Conservation (phyloP, 805 yeast species). For the Wickerhamiella hasegawae region DNA sequence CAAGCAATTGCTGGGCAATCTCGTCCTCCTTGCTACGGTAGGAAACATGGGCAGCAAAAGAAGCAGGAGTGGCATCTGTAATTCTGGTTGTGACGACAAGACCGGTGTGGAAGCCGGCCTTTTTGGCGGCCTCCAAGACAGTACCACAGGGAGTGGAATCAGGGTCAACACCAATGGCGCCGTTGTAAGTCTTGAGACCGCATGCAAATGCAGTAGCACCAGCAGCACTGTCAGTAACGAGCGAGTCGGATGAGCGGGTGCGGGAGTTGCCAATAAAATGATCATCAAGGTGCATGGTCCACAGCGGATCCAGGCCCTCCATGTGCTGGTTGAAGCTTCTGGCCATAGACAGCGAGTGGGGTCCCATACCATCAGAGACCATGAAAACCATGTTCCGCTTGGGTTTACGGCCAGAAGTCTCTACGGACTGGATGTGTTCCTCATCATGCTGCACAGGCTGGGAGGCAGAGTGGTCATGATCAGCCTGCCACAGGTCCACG, state of each 20-base stretch:
- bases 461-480: too few species aligned
- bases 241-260: constrained; percentile 60
- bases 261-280: constrained; percentile 70
- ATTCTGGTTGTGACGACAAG: constrained; percentile 83
- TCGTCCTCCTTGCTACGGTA: constrained; percentile 63
- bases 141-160: constrained; percentile 69
- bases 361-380: constrained; percentile 95
- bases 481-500: too few species aligned
- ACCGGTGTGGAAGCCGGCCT: constrained; percentile 70
- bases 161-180: constrained; percentile 78
- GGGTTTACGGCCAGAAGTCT: too few species aligned
- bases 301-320: constrained; percentile 37
- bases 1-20: constrained; percentile 79
- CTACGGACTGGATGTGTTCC: too few species aligned
- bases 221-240: constrained; percentile 90
- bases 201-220: constrained; percentile 93
- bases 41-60: constrained; percentile 68
- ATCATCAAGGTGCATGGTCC: constrained; percentile 45
- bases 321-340: constrained; percentile 55
- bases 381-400: constrained; percentile 71
- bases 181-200: constrained; percentile 69
- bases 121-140: constrained; percentile 70
- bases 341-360: constrained; percentile 67
- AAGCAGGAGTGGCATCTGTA: constrained; percentile 93
- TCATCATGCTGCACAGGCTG: too few species aligned